Evolutionary conservation across 2,329 filamentous ascomycete genomes (phyloP).

Genomic region (Pestalotiopsis sp.): DNA sequence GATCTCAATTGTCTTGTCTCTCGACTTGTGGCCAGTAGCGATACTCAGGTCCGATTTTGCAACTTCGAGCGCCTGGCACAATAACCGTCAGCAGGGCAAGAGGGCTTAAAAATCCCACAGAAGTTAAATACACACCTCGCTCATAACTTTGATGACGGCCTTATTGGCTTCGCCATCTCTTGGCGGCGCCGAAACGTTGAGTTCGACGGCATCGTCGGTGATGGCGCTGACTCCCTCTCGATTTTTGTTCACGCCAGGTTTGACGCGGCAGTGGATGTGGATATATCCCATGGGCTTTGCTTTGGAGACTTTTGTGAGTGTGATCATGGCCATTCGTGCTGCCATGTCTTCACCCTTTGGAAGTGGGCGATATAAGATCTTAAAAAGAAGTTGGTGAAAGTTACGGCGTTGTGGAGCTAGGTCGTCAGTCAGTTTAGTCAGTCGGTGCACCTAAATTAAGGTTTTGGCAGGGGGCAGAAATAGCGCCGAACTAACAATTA

Average conservation of each 20-base stretch:
- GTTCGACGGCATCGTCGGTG: constrained; percentile 56
- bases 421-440: too few relatives aligned
- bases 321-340: constrained; percentile 45
- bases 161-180: constrained; percentile 69
- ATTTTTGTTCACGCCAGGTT: constrained; percentile 61
- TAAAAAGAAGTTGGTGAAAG: too few relatives aligned
- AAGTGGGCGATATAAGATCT: neutral
- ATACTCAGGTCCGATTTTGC: constrained; percentile 66
- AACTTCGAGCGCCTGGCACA: constrained; percentile 51
- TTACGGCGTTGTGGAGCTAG: too few relatives aligned
- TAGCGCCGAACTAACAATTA: too few relatives aligned
- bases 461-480: too few relatives aligned
- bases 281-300: constrained; percentile 40
- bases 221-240: constrained; percentile 62
- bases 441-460: too few relatives aligned
- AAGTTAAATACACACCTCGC: constrained; percentile 45
- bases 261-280: constrained; percentile 66
- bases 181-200: constrained; percentile 66
- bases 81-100: neutral
- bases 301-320: constrained; percentile 45
- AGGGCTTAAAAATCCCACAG: neutral
- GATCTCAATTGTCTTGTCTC: constrained; percentile 58
- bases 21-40: constrained; percentile 61
- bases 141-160: constrained; percentile 63
- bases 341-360: constrained; percentile 21